Base-by-base conservation (phyloP, 1,139 yeast species). In the Debaryomycetaceae sp. region DNA sequence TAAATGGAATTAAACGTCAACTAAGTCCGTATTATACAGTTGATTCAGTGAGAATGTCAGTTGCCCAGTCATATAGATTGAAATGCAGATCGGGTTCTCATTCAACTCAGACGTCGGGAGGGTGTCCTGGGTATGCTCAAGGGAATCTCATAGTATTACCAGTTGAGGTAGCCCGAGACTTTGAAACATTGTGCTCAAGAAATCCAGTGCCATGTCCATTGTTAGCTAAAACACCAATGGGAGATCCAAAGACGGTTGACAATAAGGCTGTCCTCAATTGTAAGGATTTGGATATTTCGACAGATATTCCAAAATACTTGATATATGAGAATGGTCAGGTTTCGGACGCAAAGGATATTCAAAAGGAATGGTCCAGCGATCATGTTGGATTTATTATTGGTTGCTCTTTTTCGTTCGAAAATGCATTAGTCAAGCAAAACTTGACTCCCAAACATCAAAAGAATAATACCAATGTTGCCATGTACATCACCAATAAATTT, bases 171-270 rank as follows among this genome's bases (percentile, higher is more conserved):
- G 68, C 67, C 4, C 42, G 45, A 5, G 71, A 66, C 40, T 67
- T 67, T 43, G 50, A 46, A 4, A 54, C 58, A 34, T 50, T 67
- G 13, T 67, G 72, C 45, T 42, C 38, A 6, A 50, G 69, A 17
- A 66, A 67, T 49, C 64, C 69, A 2, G 66, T 63, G 5, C 68
- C 71, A 9, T 63, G 70, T 43, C 70, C 72, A 2, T 45, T 67
- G 30, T 41, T 65, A 4, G 62, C 58, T 2, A 50, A 42, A 30
- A 63, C 62, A 13, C 36, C 50, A 4, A 36, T 41, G 1, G 68
- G 64, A 2, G 48, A 54, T 24, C 63, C 62, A 2, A 41, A 37
- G 5, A 36, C 34, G 11, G 44, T 66, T 9, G 57, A 56, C 38
- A 51, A 53, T 38, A 30, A 42, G 8, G 33, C 40, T n/a, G 41